Percentiles rank a stretch among this genome's conserved stretches.
phyloP scores from a whole-genome alignment of 108 stramenopile genomes.

The Pseudonitzschia pungens region DNA sequence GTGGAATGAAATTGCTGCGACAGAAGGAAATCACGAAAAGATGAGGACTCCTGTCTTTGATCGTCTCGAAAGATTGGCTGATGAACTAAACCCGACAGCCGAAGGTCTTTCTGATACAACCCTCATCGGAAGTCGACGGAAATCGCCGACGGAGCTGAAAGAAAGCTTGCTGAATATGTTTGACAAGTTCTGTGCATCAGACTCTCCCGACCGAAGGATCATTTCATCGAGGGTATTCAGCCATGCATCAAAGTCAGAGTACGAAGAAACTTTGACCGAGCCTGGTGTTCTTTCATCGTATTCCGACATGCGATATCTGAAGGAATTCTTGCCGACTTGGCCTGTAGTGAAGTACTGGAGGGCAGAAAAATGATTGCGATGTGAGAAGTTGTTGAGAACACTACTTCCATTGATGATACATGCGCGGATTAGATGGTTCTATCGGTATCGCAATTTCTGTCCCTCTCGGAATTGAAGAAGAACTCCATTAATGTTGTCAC shows the following conservation, averaged over 20 bases:
- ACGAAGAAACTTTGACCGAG: conserved; percentile 54
- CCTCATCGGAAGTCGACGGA: conserved; percentile 29
- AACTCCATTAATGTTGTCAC: too few species aligned
- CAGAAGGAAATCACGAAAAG: conserved; percentile 38
- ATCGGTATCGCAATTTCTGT: too few species aligned
- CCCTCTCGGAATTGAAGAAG: too few species aligned
- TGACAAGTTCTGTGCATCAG: conserved; percentile 57
- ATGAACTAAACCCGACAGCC: conserved; percentile 44
- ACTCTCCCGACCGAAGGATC: conserved; percentile 55
- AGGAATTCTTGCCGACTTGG: conserved; percentile 73
- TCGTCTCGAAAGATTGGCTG: conserved; percentile 64
- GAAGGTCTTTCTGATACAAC: conserved; percentile 33
- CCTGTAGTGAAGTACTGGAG: conserved; percentile 79
- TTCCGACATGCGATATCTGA: conserved; percentile 70
- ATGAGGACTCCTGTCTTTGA: conserved; percentile 70
- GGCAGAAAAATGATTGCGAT: not conserved
- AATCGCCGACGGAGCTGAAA: conserved; percentile 57
- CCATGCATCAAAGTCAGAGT: conserved; percentile 57
- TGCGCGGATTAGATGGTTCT: too few species aligned
- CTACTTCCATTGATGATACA: too few species aligned
- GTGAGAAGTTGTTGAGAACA: not conserved
- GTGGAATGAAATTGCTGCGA: conserved; percentile 75
- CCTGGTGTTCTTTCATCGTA: conserved; percentile 72
- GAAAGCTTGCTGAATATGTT: conserved; percentile 62
- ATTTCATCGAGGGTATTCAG: conserved; percentile 75